Base-by-base conservation (phyloP, 208 protist species). In the Phytomonas sp. region DNA sequence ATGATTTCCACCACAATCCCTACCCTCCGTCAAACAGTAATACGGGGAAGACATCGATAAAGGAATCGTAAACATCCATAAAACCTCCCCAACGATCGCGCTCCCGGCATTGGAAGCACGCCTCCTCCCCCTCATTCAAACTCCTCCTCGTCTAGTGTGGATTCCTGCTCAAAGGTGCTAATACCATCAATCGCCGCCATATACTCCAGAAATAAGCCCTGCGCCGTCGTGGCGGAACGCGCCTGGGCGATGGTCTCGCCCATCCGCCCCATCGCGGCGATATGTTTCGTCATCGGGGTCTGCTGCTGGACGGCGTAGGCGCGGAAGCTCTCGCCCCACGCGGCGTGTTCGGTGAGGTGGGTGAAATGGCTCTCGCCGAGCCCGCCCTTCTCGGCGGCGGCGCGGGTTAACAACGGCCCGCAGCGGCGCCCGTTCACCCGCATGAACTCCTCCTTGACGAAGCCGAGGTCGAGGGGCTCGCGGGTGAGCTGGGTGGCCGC, bases 381-480 rank as follows among this genome's bases (percentile, higher is more conserved):
- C 63, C 85, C 83, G 37, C 89, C 79, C 14, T 80, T 72, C 7
- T 74, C 74, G 2, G 86, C 86, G 0, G 89, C 82, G 2, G 85
- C 88, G 29, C 76, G 84, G 63, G 92, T 74, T 23, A 96, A 83
- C n/a, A 91, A 79, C 66, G 91, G 91, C 88, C 94, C 93, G 56
- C 82, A 49, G 4, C 91, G 86, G 29, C 77, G 79, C 7, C 91
- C 91, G 65, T 96, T 96, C 11, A 84, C 71, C 7, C 91, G 88
- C 91, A 96, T 96, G 49, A 94, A 81, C 76, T 96, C 88, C 69
- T 96, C 91, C 56, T 82, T 83, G 36, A 96, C 78, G 70, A 96
- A 96, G 4, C 76, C 63, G 40, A 81, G 69, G 66, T 94, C 80
- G 4, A 96, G 69, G 29, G 78, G 76, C 40, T 96, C 88, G 66